Percentiles rank a stretch among this genome's conserved stretches.
Conservation (phyloP, 768 basidiomycete genomes). For the Coprinopsis cinerea region DNA sequence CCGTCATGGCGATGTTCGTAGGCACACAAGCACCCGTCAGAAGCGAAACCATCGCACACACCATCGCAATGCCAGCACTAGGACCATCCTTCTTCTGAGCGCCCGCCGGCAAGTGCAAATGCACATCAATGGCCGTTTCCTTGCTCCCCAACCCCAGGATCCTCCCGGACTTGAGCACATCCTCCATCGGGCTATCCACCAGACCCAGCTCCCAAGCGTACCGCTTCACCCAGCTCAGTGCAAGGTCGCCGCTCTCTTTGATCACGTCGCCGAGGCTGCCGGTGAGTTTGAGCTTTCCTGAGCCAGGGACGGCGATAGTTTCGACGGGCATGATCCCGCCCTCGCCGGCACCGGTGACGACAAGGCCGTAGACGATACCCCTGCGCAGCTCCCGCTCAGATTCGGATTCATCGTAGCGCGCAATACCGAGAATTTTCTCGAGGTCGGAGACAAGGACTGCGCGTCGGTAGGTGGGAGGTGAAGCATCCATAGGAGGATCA, state of each 20-base stretch:
- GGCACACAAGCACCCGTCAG: conserved; percentile 73
- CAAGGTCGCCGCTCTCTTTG: conserved; percentile 86
- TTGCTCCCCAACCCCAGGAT: neutral
- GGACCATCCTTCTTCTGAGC: conserved; percentile 94
- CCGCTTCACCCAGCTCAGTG: conserved; percentile 88
- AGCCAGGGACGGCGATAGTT: conserved; percentile 71
- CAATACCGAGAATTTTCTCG: conserved; percentile 79
- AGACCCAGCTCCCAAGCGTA: conserved; percentile 77
- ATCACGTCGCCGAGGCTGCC: conserved; percentile 85
- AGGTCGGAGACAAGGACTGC: conserved; percentile 65
- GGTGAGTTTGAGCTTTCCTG: conserved; percentile 68
- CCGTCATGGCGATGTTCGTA: conserved; percentile 79
- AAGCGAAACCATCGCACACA: conserved; percentile 19
- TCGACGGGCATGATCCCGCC: conserved; percentile 85
- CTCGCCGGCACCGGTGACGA: conserved; percentile 85
- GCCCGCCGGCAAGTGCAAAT: conserved; percentile 84
- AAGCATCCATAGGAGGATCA: conserved; percentile 5
- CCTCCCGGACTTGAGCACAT: conserved; percentile 65
- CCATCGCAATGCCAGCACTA: conserved; percentile 86
- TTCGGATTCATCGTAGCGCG: conserved; percentile 68
- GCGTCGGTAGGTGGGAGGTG: conserved; percentile 39
- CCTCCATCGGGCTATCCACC: conserved; percentile 61
- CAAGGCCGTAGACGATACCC: conserved; percentile 80
- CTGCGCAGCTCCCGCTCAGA: conserved; percentile 65
- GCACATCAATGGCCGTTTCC: conserved; percentile 58